A percentile compares a stretch with the other conserved stretches of the same genome.
phyloP scores from a whole-genome alignment of 257 asterid species.

The Avicennia marina region DNA sequence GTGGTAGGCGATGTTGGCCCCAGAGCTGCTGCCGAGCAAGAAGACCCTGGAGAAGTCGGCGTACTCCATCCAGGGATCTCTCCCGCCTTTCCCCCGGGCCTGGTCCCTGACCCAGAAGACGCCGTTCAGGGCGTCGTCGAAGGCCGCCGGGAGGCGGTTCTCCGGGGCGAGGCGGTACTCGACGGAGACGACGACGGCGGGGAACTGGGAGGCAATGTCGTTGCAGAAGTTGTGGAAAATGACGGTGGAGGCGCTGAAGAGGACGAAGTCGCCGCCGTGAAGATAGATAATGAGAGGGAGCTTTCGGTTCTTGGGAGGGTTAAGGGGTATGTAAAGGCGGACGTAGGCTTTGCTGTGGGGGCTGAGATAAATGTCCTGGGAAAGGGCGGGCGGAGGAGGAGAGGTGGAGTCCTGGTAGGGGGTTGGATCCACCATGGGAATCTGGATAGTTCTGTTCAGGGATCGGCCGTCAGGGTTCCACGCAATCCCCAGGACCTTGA shows the following conservation, averaged over 20 bases:
- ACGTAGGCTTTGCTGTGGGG: conserved; percentile 9
- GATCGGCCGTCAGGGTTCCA: conserved; percentile 28
- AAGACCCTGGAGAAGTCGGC: background rate
- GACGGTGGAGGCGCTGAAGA: background rate
- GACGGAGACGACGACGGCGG: background rate
- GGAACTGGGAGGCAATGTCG: background rate
- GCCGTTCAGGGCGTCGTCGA: background rate
- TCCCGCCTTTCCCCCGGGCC: background rate
- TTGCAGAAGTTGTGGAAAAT: conserved; percentile 2
- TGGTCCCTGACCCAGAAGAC: background rate
- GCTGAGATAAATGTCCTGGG: conserved; percentile 23
- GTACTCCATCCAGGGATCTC: conserved; percentile 2
- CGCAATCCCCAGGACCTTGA: conserved; percentile 20
- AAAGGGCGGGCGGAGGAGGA: conserved; percentile 14
- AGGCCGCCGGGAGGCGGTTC: background rate
- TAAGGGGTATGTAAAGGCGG: conserved; percentile 27
- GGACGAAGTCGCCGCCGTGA: conserved; percentile 1
- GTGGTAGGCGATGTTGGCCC: conserved; percentile 1
- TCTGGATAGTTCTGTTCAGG: conserved; percentile 19
- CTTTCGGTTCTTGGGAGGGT: background rate
- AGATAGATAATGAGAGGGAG: background rate
- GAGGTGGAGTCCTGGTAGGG: background rate
- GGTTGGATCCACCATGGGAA: conserved; percentile 28
- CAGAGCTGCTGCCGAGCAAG: background rate
- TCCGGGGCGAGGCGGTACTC: conserved; percentile 8